Evolutionary conservation across 2,329 filamentous ascomycete genomes (phyloP), one percentile per base, ranked within the genome.

Genomic region (Aspergillus aculeatinus): DNA sequence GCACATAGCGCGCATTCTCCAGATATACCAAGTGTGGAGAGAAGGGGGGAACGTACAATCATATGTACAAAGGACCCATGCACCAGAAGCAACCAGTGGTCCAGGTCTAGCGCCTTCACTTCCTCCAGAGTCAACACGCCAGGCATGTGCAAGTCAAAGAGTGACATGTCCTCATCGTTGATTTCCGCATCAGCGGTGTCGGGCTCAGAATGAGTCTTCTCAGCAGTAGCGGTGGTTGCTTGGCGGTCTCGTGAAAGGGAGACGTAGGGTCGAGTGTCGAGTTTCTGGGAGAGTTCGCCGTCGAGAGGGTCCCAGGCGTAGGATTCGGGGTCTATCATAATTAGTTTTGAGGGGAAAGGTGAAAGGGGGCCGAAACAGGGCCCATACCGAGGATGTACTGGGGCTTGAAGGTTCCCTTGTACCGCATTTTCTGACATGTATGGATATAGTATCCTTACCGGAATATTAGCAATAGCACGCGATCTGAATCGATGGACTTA

Each of bases 361-460:
- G 7, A 19, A 27, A 16, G 23, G 14, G 16, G 33, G 14, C 11
- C 12, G 16, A 23, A n/a, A 16, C 31, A 19, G 44, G 23, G 5
- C 47, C 27, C 75, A 65, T 65, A 81, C 80, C 80, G 39, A 82
- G 72, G n/a, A 82, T 69, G 60, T 80, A 78, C 61, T 80, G 79
- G 4, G 80, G 81, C n/a, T 71, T 63, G 64, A 78, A 82, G 4
- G 68, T 68, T 44, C 69, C 79, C 65, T 82, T 82, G 70, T 82
- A 82, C 23, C 79, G 78, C 81, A 82, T 82, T 65, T 82, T 82
- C 50, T 76, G 74, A 63, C 80, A 82, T 2, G 75, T 77, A 66
- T 87, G 86, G 62, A 89, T 88, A 69, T 88, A 88, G 72, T 81
- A 88, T 12, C 86, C 80, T 82, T 55, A 12, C 47, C n/a, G 16